Evolutionary conservation across 129 eudicot genomes (phyloP), one percentile per base, ranked within the genome.

Genomic region (Sambucus nigra): DNA sequence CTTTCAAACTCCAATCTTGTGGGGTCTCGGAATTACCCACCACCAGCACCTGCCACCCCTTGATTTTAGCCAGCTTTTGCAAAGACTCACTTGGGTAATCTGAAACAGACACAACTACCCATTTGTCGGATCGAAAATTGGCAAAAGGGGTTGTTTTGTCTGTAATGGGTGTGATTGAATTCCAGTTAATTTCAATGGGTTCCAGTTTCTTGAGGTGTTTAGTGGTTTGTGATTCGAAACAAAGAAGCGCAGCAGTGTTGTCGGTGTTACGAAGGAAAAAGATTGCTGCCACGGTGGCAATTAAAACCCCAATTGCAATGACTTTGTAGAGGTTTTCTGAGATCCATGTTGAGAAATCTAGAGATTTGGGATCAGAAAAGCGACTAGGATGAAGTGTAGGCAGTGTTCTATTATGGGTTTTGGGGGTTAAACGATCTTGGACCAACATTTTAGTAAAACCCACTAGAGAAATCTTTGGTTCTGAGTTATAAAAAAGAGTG

Each of bases 21-120:
- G 97, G 97, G 28, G 97, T 88, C 53, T 55, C 67, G 5, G 97
- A 88, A 51, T 81, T 84, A 68, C 95, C 97, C 26, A 88, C 55
- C 10, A 93, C 95, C 33, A 88, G 77, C 18, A 88, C 71, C 55
- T 88, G 97, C 97, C 97, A 88, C 2, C 97, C 97, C 59, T 78
- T 84, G 40, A 80, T 84, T 60, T 58, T 84, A 27, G 49, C 59
- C 53, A 84, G 55, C 24, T 62, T 76, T 28, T 25, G 47, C 52
- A 88, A 53, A 55, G 87, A 75, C 76, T 88, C 87, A 0, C 80
- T 56, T 1, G 97, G 95, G 51, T 84, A 78, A 66, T 71, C 73
- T 4, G 92, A 76, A 0, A 88, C 95, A 7, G 95, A 88, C 4
- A 88, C 86, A 16, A 88, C 78, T 49, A 88, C 76, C 97, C 97